Percentiles rank a stretch among this genome's conserved stretches.
These are phyloP conservation scores for Fusarium longipes DNA, from an alignment of 2,329 filamentous ascomycete genomes.

Conservation along the genomic window DNA sequence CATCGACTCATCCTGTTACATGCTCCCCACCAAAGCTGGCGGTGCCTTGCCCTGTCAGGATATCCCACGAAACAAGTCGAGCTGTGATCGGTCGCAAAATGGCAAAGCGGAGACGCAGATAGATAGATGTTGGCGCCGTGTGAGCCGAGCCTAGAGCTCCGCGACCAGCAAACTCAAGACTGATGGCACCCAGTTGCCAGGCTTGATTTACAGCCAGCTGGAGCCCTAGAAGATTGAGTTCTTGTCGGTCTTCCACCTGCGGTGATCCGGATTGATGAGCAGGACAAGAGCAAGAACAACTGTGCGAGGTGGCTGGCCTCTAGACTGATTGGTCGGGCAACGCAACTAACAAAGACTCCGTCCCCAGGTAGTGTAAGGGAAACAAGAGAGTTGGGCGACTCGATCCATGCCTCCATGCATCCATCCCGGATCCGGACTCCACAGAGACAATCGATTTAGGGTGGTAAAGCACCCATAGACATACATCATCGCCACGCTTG, in stretches of 20 bases:
- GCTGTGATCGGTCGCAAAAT: conserved; percentile 30
- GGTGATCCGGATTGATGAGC: conserved; percentile 39
- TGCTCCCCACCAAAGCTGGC: conserved; percentile 29
- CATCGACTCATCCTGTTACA: conserved; percentile 23
- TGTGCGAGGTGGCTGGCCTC: conserved; percentile 42
- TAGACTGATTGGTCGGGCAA: conserved; percentile 44
- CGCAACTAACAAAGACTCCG: conserved; percentile 44
- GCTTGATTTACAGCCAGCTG: conserved; percentile 32
- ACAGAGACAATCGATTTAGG: conserved; percentile 48
- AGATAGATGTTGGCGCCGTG: conserved; percentile 32
- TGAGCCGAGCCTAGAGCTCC: conserved; percentile 20
- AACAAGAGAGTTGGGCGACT: conserved; percentile 41
- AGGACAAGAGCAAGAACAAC: conserved; percentile 35
- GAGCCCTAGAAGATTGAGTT: conserved; percentile 35
- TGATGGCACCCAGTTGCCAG: conserved; percentile 29
- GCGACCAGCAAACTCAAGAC: conserved; percentile 30
- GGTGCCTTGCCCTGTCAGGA: conserved; percentile 25
- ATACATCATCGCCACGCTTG: conserved; percentile 51
- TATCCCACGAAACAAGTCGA: conserved; percentile 13
- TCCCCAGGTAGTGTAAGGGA: conserved; percentile 39
- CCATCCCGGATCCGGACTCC: conserved; percentile 53
- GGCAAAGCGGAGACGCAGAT: conserved; percentile 37
- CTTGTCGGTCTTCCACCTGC: conserved; percentile 26
- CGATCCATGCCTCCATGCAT: conserved; percentile 44
- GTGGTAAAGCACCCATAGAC: conserved; percentile 49